Evolutionary conservation across 2,329 filamentous ascomycete genomes (phyloP).

Genomic region (Neocucurbitaria cava): DNA sequence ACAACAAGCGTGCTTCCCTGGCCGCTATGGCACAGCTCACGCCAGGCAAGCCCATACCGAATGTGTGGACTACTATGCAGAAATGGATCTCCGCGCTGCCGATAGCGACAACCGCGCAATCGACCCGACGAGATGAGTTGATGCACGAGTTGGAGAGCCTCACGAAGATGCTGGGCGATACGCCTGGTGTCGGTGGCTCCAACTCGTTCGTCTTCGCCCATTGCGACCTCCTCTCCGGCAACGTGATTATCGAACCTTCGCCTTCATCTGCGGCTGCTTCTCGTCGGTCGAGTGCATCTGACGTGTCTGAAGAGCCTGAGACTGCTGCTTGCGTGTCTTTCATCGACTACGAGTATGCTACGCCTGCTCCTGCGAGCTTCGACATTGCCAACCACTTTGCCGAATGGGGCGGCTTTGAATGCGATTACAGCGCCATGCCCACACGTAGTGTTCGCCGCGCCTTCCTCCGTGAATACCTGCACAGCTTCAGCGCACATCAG

Average conservation of each 20-base stretch:
- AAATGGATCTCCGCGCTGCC: constrained; percentile 93
- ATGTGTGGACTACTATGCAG: constrained; percentile 93
- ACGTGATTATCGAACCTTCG: constrained; percentile 81
- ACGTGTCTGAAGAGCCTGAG: constrained; percentile 38
- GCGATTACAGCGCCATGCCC: constrained; percentile 84
- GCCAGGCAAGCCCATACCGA: constrained; percentile 76
- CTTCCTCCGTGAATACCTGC: constrained; percentile 85
- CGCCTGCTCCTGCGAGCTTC: constrained; percentile 91
- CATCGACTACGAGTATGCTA: constrained; percentile 99
- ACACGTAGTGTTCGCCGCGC: constrained; percentile 76
- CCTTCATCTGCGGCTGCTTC: constrained; percentile 44
- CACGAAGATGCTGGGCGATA: constrained; percentile 74
- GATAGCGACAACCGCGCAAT: constrained; percentile 71
- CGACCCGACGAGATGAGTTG: constrained; percentile 69
- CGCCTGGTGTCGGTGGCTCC: constrained; percentile 72
- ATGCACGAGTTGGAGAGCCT: constrained; percentile 78
- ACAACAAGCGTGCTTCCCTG: constrained; percentile 48
- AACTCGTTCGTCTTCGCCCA: constrained; percentile 90
- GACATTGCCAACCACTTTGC: constrained; percentile 98
- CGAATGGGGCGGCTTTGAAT: constrained; percentile 97
- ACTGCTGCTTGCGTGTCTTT: constrained; percentile 60
- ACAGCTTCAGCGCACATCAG: constrained; percentile 65
- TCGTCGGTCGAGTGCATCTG: constrained; percentile 42
- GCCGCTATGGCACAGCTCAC: constrained; percentile 53
- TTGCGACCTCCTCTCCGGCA: constrained; percentile 94